phyloP scores from a whole-genome alignment of 1,284 basidiomycete genomes.

The Naganishia cerealis region DNA sequence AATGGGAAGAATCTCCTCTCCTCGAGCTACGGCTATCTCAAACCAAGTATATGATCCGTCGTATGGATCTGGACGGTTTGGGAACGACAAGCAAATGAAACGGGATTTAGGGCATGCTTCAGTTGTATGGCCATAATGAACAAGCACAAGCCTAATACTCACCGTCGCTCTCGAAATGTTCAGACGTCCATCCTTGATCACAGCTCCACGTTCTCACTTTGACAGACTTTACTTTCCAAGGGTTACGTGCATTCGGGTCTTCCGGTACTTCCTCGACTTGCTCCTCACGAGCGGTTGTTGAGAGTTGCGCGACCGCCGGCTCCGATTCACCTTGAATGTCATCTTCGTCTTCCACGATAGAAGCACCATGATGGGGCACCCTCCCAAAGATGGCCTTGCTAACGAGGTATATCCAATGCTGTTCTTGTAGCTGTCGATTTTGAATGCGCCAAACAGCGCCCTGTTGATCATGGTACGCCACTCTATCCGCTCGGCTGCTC shows the following conservation, averaged over 20 bases:
- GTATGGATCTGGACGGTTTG: conserved; percentile 14
- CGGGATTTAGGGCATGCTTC: background rate
- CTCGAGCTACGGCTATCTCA: conserved; percentile 25
- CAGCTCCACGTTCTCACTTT: conserved; percentile 9
- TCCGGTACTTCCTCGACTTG: conserved; percentile 7
- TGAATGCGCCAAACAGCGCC: conserved; percentile 20
- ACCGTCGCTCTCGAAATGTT: conserved; percentile 21
- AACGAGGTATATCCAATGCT: conserved; percentile 27
- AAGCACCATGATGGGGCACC: background rate
- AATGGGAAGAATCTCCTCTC: background rate
- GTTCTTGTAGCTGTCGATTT: conserved; percentile 5
- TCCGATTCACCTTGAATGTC: background rate
- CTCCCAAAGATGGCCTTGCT: conserved; percentile 12
- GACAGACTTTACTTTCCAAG: conserved; percentile 32
- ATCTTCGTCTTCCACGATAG: background rate
- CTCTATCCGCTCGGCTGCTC: conserved; percentile 1
- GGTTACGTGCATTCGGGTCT: conserved; percentile 19
- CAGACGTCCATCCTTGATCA: conserved; percentile 34
- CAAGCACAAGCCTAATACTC: background rate
- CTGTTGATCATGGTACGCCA: conserved; percentile 12
- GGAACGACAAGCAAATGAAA: background rate
- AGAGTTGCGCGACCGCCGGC: background rate
- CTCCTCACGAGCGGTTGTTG: background rate
- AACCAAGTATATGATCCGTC: conserved; percentile 34
- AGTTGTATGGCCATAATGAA: background rate